Conservation (phyloP, 2,329 filamentous ascomycete genomes). For the Alternaria triticimaculans region DNA sequence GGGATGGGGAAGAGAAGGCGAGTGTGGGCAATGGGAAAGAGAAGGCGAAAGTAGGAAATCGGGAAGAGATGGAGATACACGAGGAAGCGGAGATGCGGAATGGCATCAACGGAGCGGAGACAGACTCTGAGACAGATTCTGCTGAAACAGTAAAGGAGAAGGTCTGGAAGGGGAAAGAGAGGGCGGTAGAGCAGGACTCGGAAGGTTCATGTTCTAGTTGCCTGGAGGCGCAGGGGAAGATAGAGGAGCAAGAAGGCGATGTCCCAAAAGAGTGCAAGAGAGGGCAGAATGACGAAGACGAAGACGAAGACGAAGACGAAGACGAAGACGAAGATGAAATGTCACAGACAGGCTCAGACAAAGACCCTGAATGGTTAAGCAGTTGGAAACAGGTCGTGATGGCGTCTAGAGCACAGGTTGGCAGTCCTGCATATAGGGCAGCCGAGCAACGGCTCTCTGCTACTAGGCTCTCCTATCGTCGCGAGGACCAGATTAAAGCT, state of each 20-base stretch:
- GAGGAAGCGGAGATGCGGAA: neutral
- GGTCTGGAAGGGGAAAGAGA: neutral
- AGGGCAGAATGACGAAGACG: neutral
- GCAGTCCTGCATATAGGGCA: neutral
- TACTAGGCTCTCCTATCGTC: neutral
- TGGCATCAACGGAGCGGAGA: neutral
- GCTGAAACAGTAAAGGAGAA: neutral
- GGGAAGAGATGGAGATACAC: neutral
- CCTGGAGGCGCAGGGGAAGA: neutral
- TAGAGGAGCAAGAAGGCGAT: neutral
- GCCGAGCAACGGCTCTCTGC: neutral
- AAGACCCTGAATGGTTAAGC: neutral
- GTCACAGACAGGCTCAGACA: neutral
- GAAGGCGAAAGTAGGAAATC: neutral
- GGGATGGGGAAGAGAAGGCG: neutral
- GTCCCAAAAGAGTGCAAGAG: neutral
- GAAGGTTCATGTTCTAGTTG: neutral
- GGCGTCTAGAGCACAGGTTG: neutral
- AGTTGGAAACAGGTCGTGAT: neutral
- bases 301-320: neutral
- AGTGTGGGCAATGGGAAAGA: neutral
- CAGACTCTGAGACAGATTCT: neutral
- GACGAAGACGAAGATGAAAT: neutral
- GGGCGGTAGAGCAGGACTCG: neutral
- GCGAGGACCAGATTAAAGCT: neutral